Percentiles rank a stretch among this genome's conserved stretches.
phyloP scores from a whole-genome alignment of 2,329 filamentous ascomycete species.

The Alternaria solani region DNA sequence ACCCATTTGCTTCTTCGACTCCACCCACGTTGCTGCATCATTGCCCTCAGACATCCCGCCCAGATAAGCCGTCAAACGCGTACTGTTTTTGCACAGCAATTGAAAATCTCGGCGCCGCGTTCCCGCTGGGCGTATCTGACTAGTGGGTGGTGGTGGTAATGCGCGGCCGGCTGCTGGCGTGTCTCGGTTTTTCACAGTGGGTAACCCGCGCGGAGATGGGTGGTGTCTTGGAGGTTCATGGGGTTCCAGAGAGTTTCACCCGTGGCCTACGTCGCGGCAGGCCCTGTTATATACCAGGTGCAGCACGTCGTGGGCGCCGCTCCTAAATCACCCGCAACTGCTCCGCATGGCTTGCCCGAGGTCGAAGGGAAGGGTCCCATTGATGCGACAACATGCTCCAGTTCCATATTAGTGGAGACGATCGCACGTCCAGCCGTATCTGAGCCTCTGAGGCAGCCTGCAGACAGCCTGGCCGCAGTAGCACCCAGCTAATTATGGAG shows the following conservation, averaged over 20 bases:
- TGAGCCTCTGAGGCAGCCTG: background rate
- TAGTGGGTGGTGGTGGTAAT: constrained; percentile 23
- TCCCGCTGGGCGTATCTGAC: constrained; percentile 23
- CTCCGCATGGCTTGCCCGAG: constrained; percentile 40
- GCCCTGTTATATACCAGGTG: constrained; percentile 36
- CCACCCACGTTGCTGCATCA: constrained; percentile 36
- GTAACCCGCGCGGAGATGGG: constrained; percentile 25
- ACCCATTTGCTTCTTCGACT: constrained; percentile 30
- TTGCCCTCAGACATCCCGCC: constrained; percentile 31
- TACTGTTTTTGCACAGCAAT: constrained; percentile 29
- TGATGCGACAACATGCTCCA: constrained; percentile 9
- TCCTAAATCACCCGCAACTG: constrained; percentile 38
- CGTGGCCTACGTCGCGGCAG: constrained; percentile 19
- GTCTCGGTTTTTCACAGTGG: constrained; percentile 22
- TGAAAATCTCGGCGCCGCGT: constrained; percentile 36
- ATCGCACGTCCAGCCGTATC: background rate
- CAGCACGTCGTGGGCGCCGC: constrained; percentile 18
- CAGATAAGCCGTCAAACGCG: constrained; percentile 38
- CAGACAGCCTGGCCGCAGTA: background rate
- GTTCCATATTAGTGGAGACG: constrained; percentile 10
- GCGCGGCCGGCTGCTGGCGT: constrained; percentile 38
- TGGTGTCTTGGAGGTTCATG: constrained; percentile 30
- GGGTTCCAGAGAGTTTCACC: constrained; percentile 18
- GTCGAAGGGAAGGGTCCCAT: constrained; percentile 16
- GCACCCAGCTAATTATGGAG: background rate